Evolutionary conservation across 805 yeast genomes (phyloP).

Genomic region (Zygosaccharomyces pseudorouxii): DNA sequence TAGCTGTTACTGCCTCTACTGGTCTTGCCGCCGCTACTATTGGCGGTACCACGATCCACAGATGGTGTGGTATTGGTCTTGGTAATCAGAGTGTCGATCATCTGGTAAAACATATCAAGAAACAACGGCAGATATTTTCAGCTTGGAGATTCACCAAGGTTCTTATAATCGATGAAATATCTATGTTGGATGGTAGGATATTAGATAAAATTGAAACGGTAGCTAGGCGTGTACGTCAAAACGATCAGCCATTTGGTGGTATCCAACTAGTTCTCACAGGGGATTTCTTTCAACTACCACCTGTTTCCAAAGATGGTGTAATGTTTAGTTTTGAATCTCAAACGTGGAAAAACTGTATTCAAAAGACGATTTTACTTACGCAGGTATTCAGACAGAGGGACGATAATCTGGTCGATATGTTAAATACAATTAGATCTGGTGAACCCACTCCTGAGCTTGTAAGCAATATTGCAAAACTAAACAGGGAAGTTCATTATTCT

Average conservation of each 20-base stretch:
- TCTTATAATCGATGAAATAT: conserved; percentile 83
- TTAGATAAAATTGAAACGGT: conserved; percentile 69
- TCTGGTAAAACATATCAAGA: conserved; percentile 33
- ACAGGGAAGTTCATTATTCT: conserved; percentile 51
- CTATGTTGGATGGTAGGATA: conserved; percentile 83
- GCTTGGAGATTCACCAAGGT: conserved; percentile 65
- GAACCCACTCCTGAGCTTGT: conserved; percentile 48
- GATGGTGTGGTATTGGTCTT: conserved; percentile 81
- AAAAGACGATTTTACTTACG: conserved; percentile 62
- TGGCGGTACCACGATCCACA: conserved; percentile 85
- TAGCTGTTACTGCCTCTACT: conserved; percentile 92
- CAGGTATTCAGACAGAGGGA: conserved; percentile 85
- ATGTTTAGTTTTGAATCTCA: conserved; percentile 71
- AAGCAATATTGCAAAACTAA: conserved; percentile 45
- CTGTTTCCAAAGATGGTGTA: conserved; percentile 52
- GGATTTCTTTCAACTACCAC: conserved; percentile 96
- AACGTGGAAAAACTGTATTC: conserved; percentile 62
- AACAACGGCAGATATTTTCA: conserved; percentile 17
- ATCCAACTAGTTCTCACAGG: conserved; percentile 86
- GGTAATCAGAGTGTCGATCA: conserved; percentile 50
- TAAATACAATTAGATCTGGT: conserved; percentile 79
- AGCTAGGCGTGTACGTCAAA: conserved; percentile 53
- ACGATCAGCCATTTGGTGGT: conserved; percentile 79
- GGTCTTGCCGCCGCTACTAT: conserved; percentile 94
- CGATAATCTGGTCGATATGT: conserved; percentile 65